Evolutionary conservation across 2,329 filamentous ascomycete genomes (phyloP).

Genomic region (Juglanconis sp.): DNA sequence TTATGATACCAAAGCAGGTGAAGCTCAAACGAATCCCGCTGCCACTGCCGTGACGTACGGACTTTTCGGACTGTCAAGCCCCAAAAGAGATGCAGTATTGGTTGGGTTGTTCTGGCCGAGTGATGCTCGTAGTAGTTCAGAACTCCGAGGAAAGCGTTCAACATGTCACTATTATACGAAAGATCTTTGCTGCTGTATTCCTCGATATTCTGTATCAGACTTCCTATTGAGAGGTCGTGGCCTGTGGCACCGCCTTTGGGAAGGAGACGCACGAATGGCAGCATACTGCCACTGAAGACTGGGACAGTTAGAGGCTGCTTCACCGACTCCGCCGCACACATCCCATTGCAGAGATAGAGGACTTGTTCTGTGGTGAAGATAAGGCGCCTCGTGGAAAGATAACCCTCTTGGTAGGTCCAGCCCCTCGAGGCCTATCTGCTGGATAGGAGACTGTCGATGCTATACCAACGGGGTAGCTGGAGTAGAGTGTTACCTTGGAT

Average conservation of each 20-base stretch:
- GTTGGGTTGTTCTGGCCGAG: background rate
- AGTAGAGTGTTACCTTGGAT: background rate
- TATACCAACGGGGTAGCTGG: background rate
- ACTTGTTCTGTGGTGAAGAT: constrained; percentile 11
- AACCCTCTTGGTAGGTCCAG: constrained; percentile 21
- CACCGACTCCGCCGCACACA: background rate
- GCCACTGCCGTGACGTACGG: too few relatives aligned
- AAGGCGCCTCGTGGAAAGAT: constrained; percentile 12
- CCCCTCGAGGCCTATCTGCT: constrained; percentile 17
- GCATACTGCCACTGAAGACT: too few relatives aligned
- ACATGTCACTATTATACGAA: background rate
- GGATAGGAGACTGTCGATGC: background rate
- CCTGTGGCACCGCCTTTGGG: too few relatives aligned
- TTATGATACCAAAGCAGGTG: background rate
- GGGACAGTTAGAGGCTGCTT: too few relatives aligned
- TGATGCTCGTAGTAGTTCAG: background rate
- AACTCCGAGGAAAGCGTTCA: background rate
- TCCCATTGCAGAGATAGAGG: constrained; percentile 4
- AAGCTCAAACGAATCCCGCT: background rate
- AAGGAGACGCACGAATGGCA: too few relatives aligned
- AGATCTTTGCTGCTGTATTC: background rate
- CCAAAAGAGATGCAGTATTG: background rate
- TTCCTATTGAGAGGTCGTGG: background rate
- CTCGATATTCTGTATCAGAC: background rate
- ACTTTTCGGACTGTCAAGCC: too few relatives aligned